Percentiles rank a stretch among this genome's conserved stretches.
phyloP scores from a whole-genome alignment of 1,284 basidiomycete genomes.

The Leccinum angustisporum region DNA sequence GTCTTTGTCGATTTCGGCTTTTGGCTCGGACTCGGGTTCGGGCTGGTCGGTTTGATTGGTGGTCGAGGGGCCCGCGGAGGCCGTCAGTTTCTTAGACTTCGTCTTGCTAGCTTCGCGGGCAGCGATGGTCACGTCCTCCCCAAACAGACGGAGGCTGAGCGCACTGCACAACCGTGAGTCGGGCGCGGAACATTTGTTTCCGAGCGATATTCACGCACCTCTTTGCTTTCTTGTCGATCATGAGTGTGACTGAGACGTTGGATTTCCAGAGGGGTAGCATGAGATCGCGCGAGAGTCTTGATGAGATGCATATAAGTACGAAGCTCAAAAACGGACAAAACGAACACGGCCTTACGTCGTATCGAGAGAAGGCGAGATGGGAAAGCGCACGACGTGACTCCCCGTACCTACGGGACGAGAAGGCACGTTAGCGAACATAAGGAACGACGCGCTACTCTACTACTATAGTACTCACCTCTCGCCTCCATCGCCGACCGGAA shows the following conservation, averaged over 20 bases:
- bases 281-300: constrained; percentile 72
- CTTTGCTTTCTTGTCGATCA: constrained; percentile 95
- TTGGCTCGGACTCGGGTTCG: constrained; percentile 4
- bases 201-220: constrained; percentile 48
- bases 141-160: constrained; percentile 77
- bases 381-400: constrained; percentile 72
- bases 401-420: constrained; percentile 50
- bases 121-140: constrained; percentile 65
- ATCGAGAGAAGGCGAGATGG: constrained; percentile 51
- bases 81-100: constrained; percentile 27
- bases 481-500: constrained; percentile 53
- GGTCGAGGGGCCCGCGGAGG: neutral
- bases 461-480: constrained; percentile 40
- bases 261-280: constrained; percentile 91
- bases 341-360: constrained; percentile 46
- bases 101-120: constrained; percentile 40
- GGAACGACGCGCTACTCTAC: neutral
- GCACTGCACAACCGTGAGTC: constrained; percentile 45
- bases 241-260: constrained; percentile 78
- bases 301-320: neutral
- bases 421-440: neutral
- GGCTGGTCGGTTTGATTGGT: neutral
- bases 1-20: constrained; percentile 6
- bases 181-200: neutral
- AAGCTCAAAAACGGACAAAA: neutral